Base-by-base conservation (phyloP, 2,329 filamentous ascomycete genomes). In the Scedosporium apiospermum region DNA sequence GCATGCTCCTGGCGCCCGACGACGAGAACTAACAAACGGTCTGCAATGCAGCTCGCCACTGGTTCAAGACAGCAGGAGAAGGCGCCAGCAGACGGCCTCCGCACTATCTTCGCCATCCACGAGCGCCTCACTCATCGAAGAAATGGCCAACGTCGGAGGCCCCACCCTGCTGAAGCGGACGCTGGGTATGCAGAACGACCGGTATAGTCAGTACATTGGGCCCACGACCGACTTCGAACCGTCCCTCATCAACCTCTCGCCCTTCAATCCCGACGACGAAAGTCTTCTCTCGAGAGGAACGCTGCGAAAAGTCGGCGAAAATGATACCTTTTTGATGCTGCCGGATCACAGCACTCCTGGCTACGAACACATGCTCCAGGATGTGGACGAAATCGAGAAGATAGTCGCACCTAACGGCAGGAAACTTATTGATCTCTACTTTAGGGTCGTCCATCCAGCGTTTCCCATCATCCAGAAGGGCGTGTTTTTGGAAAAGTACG, bases 381-480 rank as follows among this genome's bases (percentile, higher is more conserved):
- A 91, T 67, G 76, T 86, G 66, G 86, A 88, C 66, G 86, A 86
- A 66, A 86, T 96, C 68, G 90, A 96, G 76, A 82, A 83, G 62
- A 80, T 91, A 49, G 88, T 96, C 41, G 82, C 85, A 23, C 88
- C 90, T 3, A 84, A 95, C 72, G 91, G 91, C n/a, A 85, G 86
- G 62, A 83, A 83, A 61, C 77, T 96, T 63, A 83, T 96, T 67
- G 88, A 92, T 67, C 77, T 95, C 46, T 96, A 93, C 78, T 96
- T 96, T 71, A 82, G 84, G 65, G 82, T 90, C 65, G 87, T 95
- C 23, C 91, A 95, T 71, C 90, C 90, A 0, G 88, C 83, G 67
- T 93, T 92, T 69, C 91, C 91, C 23, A 90, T 96, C 67, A 81
- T 95, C 46, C 89, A 95, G 71, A 93, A 92, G 75, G 82, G 85